Evolutionary conservation across 2,329 filamentous ascomycete genomes (phyloP).

Genomic region (Microcyclospora pomicola): DNA sequence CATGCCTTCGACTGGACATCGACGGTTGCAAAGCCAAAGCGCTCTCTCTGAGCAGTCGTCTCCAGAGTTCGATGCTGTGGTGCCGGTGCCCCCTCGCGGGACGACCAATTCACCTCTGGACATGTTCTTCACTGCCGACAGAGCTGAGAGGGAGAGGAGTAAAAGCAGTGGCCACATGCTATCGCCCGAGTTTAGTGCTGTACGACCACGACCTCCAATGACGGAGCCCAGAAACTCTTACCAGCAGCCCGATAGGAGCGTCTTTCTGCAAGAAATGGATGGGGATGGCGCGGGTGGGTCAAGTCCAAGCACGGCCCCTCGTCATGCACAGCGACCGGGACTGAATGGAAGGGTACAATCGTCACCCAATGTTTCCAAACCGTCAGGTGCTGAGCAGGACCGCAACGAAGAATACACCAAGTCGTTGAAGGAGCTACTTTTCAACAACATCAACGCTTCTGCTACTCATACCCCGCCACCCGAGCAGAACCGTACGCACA

Average conservation of each 20-base stretch:
- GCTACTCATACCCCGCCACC: constrained; percentile 10
- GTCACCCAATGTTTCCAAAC: constrained; percentile 8
- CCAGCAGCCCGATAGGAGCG: constrained; percentile 32
- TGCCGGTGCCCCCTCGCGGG: constrained; percentile 29
- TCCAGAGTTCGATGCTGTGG: constrained; percentile 31
- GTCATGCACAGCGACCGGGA: constrained; percentile 11
- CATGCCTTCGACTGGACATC: constrained; percentile 23
- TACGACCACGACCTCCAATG: constrained; percentile 17
- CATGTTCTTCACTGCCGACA: constrained; percentile 77
- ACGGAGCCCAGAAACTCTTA: constrained; percentile 14
- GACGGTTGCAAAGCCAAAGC: constrained; percentile 25
- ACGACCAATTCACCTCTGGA: constrained; percentile 65
- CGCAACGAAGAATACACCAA: constrained; percentile 36
- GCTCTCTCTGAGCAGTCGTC: constrained; percentile 38
- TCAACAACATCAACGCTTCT: constrained; percentile 14
- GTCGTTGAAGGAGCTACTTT: constrained; percentile 32
- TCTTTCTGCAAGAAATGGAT: constrained; percentile 58
- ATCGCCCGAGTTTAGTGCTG: constrained; percentile 36
- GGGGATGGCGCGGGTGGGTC: constrained; percentile 26
- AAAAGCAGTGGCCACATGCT: constrained; percentile 40
- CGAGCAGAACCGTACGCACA: constrained; percentile 8
- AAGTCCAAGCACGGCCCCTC: constrained; percentile 12
- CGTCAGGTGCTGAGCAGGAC: constrained; percentile 18
- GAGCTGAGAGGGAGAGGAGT: constrained; percentile 56
- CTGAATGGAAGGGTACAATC: constrained; percentile 20